Evolutionary conservation across 2,329 filamentous ascomycete species (phyloP), one percentile per base, ranked within the genome.

Genomic region (Ceratocystis alfenasii): DNA sequence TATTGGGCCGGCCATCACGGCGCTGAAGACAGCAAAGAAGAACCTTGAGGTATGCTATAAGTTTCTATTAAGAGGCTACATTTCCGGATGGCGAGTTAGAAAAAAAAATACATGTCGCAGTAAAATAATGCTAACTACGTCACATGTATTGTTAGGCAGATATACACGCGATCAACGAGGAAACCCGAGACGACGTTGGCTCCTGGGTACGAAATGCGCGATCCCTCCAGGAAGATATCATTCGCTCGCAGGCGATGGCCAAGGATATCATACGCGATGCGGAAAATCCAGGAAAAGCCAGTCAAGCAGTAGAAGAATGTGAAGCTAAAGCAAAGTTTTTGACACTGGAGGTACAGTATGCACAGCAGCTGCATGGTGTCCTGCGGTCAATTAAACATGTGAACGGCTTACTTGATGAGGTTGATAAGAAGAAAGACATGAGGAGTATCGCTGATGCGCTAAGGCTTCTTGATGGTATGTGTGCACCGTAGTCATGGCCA

Each of bases 121-220:
- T 48, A 41, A 64, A 20, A 22, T 30, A 59, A n/a, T 36, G n/a
- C 55, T 59, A n/a, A 59, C 28, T 3, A 66, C 41, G 20, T 64
- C 67, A 22, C 62, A 17, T 46, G 53, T 44, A 22, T 25, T 15
- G 5, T 10, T 66, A 89, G 85, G 76, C 81, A 68, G 86, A 95
- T 71, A 87, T 97, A 67, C 87, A 86, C 69, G 75, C 78, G 25
- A 83, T 94, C 68, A 95, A 92, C 75, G 83, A 85, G 72, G 85
- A 90, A 70, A 88, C 86, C 20, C 88, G 87, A 66, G 83, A 86
- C 48, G 88, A 95, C 71, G 87, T 96, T 63, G 88, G 90, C 72
- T 83, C 86, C 63, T 97, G 93, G 93, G 89, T 95, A 66, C 78
- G 81, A 63, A 90, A 94, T 74, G 90, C 92, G 61, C 90, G 90